These are phyloP conservation scores for Alternaria novae-zelandiae DNA, from an alignment of 2,329 filamentous ascomycete species.

Conservation along the genomic window DNA sequence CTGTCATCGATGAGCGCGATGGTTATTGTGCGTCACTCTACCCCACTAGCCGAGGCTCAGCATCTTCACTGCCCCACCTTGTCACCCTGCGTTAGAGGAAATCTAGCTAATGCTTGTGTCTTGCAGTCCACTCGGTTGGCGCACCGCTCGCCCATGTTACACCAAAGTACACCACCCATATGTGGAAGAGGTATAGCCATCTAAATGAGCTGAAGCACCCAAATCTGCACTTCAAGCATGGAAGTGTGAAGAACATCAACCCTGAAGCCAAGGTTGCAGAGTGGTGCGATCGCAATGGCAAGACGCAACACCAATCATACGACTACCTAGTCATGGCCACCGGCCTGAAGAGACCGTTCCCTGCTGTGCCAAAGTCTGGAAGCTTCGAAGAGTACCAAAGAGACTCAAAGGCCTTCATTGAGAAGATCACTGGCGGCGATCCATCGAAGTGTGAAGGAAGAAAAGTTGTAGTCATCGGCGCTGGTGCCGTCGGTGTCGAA, in stretches of 20 bases:
- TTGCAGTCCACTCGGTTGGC: conserved; percentile 74
- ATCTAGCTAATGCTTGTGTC: conserved; percentile 24
- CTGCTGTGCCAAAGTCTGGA: conserved; percentile 72
- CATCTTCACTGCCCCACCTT: conserved; percentile 10
- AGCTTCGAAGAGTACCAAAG: conserved; percentile 67
- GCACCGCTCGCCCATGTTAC: conserved; percentile 74
- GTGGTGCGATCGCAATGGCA: conserved; percentile 58
- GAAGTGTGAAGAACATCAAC: conserved; percentile 67
- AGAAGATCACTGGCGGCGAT: conserved; percentile 46
- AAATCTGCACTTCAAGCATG: conserved; percentile 69
- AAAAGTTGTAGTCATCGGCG: conserved; percentile 75
- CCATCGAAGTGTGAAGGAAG: conserved; percentile 33
- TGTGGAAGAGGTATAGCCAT: conserved; percentile 73
- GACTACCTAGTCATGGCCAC: conserved; percentile 79
- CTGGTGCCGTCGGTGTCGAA: conserved; percentile 80
- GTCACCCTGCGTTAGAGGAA: conserved; percentile 10
- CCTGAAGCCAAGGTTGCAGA: conserved; percentile 65
- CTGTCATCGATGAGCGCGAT: conserved; percentile 79
- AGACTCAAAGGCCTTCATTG: conserved; percentile 67
- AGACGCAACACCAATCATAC: conserved; percentile 59
- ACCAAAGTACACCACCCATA: conserved; percentile 66
- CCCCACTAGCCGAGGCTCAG: conserved; percentile 25
- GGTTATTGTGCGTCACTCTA: conserved; percentile 70
- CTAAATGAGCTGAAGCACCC: conserved; percentile 70
- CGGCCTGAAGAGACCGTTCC: conserved; percentile 72